Evolutionary conservation across 2,329 filamentous ascomycete species (phyloP).

Genomic region (Ambrosiella beaveri): DNA sequence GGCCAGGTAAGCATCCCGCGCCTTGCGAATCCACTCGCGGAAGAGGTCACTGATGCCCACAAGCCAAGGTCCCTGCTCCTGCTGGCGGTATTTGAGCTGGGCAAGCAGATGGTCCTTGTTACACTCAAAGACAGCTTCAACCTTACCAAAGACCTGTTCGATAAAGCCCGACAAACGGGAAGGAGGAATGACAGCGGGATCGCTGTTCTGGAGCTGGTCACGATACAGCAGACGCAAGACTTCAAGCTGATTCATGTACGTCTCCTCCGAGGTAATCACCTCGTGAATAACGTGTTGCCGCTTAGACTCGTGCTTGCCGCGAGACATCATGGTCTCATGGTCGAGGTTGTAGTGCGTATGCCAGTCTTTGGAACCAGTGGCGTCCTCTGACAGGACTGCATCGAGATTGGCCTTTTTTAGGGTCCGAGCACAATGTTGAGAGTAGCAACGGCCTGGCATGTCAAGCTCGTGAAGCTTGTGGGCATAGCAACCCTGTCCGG

Average conservation of each 20-base stretch:
- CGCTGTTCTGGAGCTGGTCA: conserved; percentile 54
- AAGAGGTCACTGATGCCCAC: conserved; percentile 92
- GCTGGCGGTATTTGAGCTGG: conserved; percentile 89
- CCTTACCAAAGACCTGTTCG: conserved; percentile 72
- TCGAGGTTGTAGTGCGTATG: conserved; percentile 72
- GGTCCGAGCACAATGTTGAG: conserved; percentile 82
- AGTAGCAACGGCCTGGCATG: conserved; percentile 68
- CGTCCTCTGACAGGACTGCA: conserved; percentile 50
- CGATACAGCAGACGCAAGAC: conserved; percentile 74
- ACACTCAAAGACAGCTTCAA: conserved; percentile 72
- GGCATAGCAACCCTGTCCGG: conserved; percentile 80
- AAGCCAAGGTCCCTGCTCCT: conserved; percentile 92
- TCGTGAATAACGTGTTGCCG: conserved; percentile 91
- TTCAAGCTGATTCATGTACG: conserved; percentile 76
- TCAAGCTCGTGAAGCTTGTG: conserved; percentile 60
- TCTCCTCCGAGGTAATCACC: conserved; percentile 83
- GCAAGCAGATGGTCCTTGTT: conserved; percentile 87
- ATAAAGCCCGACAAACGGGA: conserved; percentile 68
- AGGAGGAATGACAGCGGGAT: conserved; percentile 66
- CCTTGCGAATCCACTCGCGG: conserved; percentile 94
- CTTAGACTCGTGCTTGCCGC: conserved; percentile 73
- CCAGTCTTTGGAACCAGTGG: conserved; percentile 62
- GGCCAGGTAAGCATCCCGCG: conserved; percentile 72
- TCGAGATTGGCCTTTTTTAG: conserved; percentile 86
- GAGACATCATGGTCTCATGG: conserved; percentile 54